Evolutionary conservation across 345 rosid genomes (phyloP), one percentile per base, ranked within the genome.

Genomic region (Ricinus communis): DNA sequence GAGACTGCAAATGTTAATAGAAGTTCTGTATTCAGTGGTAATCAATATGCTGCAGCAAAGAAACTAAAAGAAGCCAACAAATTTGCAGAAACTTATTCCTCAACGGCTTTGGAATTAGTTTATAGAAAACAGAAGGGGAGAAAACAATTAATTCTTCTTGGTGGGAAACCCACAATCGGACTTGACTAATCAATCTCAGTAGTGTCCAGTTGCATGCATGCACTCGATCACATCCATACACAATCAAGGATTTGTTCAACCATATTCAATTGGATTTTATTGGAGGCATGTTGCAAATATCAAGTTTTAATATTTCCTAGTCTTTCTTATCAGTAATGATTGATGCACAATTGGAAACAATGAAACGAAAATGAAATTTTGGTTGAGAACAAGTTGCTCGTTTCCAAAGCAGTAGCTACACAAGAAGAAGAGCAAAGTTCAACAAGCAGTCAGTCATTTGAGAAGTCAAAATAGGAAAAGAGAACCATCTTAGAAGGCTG

Each of bases 1-100:
- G 12, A 51, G 45, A 55, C 18, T 18, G 30, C 53, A 64, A 5
- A 62, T 51, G 77, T 81, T 27, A 82, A 76, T 19, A 55, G 11
- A 51, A 12, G 51, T 60, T 49, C 36, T 19, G 28, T 14, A 47
- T 60, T 57, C n/a, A n/a, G 1, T 19, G 61, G 45, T 49, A 22
- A 70, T 51, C 57, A 55, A 24, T 4, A 0, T 11, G 52, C 16
- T 46, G 31, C 27, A 46, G 40, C 13, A n/a, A 64, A 47, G 24
- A 46, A 55, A 68, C n/a, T n/a, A 25, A 45, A 27, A 22, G 2
- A 12, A 60, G 58, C 15, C 72, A 66, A 8, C 27, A 1, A 51
- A 74, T 41, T 2, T 12, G 47, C 33, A 22, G 65, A 33, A 66
- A 46, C 14, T 62, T 38, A n/a, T 62, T 11, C n/a, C 33, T n/a